These are phyloP conservation scores for Lactuca sativa DNA, from an alignment of 129 eudicot genomes.

Conservation along the genomic window DNA sequence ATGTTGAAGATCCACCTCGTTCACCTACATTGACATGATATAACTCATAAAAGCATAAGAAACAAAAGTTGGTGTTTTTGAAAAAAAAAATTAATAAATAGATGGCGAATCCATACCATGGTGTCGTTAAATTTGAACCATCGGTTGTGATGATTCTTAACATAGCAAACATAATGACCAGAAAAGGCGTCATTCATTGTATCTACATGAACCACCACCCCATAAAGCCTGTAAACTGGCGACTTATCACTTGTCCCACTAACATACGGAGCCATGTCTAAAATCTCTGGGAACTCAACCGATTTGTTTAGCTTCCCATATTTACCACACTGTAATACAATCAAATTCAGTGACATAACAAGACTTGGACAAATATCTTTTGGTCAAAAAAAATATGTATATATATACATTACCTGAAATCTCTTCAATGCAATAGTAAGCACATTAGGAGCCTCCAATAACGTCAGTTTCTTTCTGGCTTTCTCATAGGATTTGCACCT, in stretches of 20 bases:
- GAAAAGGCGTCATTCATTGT: conserved; percentile 69
- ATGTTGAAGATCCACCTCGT: conserved; percentile 56
- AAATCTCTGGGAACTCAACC: conserved; percentile 73
- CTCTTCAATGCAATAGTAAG: conserved; percentile 90
- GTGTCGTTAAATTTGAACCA: conserved; percentile 92
- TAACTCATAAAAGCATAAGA: neutral
- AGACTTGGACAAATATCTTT: neutral
- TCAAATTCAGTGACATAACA: too few species aligned
- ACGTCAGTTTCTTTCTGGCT: conserved; percentile 72
- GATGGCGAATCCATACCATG: conserved; percentile 41
- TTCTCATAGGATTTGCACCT: conserved; percentile 93
- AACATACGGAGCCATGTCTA: conserved; percentile 76
- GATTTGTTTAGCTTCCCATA: conserved; percentile 81
- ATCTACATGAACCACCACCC: conserved; percentile 90
- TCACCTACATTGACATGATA: conserved; percentile 48
- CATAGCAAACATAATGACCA: conserved; percentile 90
- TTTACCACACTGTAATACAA: conserved; percentile 64
- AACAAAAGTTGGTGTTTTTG: neutral
- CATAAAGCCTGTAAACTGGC: conserved; percentile 79
- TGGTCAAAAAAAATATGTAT: neutral
- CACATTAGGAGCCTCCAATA: conserved; percentile 85
- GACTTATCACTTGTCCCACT: conserved; percentile 73
- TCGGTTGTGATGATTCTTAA: conserved; percentile 61
- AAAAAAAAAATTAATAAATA: neutral
- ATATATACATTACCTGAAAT: conserved; percentile 54